Evolutionary conservation across 148 eudicot genomes (phyloP).

Genomic region (Silene conica): DNA sequence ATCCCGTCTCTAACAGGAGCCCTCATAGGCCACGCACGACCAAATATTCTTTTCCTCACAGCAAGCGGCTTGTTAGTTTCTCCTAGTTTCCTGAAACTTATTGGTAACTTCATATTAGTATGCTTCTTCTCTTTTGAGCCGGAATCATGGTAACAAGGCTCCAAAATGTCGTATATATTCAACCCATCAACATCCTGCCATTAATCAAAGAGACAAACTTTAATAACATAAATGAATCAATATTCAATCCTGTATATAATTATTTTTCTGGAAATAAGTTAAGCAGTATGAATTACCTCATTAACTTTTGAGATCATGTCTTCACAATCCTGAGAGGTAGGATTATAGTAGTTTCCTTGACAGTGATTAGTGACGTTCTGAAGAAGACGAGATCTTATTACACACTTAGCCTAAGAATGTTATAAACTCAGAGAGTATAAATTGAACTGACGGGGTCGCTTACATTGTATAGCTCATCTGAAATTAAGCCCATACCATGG

Average conservation of each 20-base stretch:
- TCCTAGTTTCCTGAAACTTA: constrained; percentile 74
- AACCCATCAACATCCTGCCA: constrained; percentile 50
- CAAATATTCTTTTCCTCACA: constrained; percentile 89
- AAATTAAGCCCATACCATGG: constrained; percentile 95
- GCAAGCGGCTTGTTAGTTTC: constrained; percentile 75
- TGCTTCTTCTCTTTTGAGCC: constrained; percentile 19
- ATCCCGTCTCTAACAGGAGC: constrained; percentile 82
- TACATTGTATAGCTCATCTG: constrained; percentile 69
- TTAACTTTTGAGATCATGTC: constrained; percentile 50
- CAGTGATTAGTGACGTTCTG: constrained; percentile 55
- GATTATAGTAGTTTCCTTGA: constrained; percentile 56
- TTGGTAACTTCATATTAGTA: constrained; percentile 41
- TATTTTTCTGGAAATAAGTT: background rate
- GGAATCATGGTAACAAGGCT: constrained; percentile 77
- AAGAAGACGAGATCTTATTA: constrained; percentile 17
- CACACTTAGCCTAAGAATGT: background rate
- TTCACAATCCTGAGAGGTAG: constrained; percentile 42
- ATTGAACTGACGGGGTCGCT: background rate
- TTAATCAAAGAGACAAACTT: constrained; percentile 6
- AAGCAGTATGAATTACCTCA: constrained; percentile 26
- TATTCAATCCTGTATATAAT: background rate
- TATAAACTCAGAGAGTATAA: background rate
- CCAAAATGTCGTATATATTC: constrained; percentile 80
- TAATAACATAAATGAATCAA: background rate
- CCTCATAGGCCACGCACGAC: constrained; percentile 93